Conservation (phyloP, 176 grass and related monocot genomes). For the Oryza rufipogon region DNA sequence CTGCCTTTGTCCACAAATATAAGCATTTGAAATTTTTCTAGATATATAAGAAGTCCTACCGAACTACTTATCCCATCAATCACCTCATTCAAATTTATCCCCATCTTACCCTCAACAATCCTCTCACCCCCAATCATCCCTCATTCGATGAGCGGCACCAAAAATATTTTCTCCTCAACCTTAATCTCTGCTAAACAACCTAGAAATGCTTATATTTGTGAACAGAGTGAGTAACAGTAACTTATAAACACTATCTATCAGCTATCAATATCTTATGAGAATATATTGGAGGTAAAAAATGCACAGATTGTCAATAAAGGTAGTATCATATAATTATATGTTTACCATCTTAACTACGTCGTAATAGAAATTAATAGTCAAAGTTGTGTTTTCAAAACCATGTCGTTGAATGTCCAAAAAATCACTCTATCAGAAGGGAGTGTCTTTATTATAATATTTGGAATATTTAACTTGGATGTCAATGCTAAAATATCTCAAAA, state of each 20-base stretch:
- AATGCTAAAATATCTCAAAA: slow-evolving; percentile 10
- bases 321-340: neutral
- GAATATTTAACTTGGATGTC: neutral
- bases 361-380: neutral
- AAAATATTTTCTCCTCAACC: no score
- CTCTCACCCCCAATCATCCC: no score
- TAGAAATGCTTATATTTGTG: no score
- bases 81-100: no score
- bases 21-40: no score
- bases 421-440: neutral
- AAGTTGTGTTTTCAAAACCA: neutral
- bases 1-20: no score
- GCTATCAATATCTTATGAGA: neutral
- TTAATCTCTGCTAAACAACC: no score
- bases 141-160: no score
- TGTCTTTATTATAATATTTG: neutral
- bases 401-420: neutral
- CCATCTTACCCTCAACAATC: no score
- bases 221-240: neutral
- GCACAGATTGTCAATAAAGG: neutral
- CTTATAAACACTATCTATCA: neutral
- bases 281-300: neutral
- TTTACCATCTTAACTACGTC: neutral
- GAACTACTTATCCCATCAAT: no score
- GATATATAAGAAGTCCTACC: no score